phyloP scores from a whole-genome alignment of 306 rosid species.

The Fragaria vesca region DNA sequence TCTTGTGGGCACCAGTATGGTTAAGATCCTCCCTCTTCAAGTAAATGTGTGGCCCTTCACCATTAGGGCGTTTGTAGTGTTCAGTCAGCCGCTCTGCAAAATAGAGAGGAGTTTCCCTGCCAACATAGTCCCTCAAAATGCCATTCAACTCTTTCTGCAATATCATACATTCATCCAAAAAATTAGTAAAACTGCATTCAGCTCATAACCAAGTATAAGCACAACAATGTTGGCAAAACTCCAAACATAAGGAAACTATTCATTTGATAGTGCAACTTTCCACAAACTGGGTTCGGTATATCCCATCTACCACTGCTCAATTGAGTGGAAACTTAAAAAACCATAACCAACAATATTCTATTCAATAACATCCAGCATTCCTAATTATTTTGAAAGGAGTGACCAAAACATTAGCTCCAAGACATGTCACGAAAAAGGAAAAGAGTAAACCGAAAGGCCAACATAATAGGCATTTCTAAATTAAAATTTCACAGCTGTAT shows the following conservation, averaged over 20 bases:
- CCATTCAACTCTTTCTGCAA: constrained; percentile 72
- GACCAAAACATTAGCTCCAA: too few relatives aligned
- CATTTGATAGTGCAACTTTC: neutral
- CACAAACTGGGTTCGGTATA: neutral
- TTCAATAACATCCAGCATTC: too few relatives aligned
- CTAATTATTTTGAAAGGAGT: too few relatives aligned
- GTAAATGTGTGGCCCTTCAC: constrained; percentile 85
- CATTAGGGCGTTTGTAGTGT: constrained; percentile 72
- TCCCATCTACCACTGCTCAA: neutral
- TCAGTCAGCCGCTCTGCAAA: constrained; percentile 93
- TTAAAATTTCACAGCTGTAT: neutral
- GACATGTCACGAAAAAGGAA: too few relatives aligned
- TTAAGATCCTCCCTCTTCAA: constrained; percentile 98
- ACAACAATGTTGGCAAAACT: neutral
- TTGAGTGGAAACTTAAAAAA: neutral
- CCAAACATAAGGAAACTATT: neutral
- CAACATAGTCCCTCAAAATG: constrained; percentile 86
- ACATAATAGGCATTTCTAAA: neutral
- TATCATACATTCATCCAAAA: neutral
- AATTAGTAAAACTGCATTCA: neutral
- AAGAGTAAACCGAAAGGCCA: too few relatives aligned
- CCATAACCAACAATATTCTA: neutral
- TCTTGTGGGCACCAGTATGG: constrained; percentile 98
- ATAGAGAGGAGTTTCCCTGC: constrained; percentile 92
- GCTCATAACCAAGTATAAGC: neutral